Evolutionary conservation across 176 grass and related monocot species (phyloP), one percentile per base, ranked within the genome.

Genomic region (Luzula sylvatica): DNA sequence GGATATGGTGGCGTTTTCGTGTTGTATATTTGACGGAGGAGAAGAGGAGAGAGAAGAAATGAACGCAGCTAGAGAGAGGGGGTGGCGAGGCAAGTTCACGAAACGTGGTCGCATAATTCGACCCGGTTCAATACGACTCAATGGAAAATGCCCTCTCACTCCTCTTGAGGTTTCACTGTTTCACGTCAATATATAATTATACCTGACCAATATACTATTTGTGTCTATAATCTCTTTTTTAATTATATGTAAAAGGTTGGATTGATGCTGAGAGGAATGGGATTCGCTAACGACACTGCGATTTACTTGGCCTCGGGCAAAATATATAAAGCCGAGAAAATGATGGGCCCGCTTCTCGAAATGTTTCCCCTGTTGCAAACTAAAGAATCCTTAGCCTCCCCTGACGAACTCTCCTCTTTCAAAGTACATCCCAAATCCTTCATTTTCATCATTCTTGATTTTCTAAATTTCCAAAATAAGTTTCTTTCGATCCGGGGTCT

Each of bases 1-100:
- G 93, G 93, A 98, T 86, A 98, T 98, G 93, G 93, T 98, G 58
- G 86, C 93, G 6, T 98, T 98, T 73, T 98, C 93, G 46, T 92
- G 93, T 43, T 98, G 93, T 69, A 65, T 92, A 61, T 87, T 98
- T 75, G 78, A 98, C 16, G 82, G 86, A 28, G 93, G 81, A 42
- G 78, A 83, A 15, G 73, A 75, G 26, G 93, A 98, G 56, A 98
- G 71, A 50, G 65, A 75, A 38, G 93, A 98, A 26, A 71, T 98
- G 78, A 83, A 80, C 28, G 82, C 66, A 56, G 93, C 86, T 52
- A 90, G 93, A 75, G 93, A 98, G 78, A 90, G 49, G 73, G 93
- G 86, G 26, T 87, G 93, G 93, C 78, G 78, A 72, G 93, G 93
- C 49, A 98, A 98, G 58, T 98, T 98, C 61, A 98, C 93, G 55